phyloP scores from a whole-genome alignment of 345 rosid genomes.

The Citropsis articulata region DNA sequence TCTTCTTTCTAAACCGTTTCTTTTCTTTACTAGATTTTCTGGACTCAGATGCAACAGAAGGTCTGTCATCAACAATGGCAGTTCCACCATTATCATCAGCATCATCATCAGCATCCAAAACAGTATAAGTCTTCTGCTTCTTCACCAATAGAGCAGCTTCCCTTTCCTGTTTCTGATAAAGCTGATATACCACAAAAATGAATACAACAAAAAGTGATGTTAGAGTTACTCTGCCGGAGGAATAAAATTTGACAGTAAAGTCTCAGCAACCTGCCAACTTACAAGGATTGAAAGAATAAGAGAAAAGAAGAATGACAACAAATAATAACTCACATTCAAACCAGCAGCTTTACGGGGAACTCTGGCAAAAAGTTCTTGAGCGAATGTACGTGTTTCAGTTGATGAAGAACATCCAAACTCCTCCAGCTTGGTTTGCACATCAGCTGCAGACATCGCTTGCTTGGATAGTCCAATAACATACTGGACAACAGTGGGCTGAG shows the following conservation, averaged over 20 bases:
- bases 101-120: slow-evolving; percentile 77
- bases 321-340: slow-evolving; percentile 51
- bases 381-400: slow-evolving; percentile 45
- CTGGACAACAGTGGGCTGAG: slow-evolving; percentile 67
- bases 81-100: slow-evolving; percentile 49
- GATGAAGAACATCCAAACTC: slow-evolving; percentile 56
- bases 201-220: neutral
- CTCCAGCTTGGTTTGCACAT: slow-evolving; percentile 45
- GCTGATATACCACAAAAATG: slow-evolving; percentile 31
- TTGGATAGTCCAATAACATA: slow-evolving; percentile 71
- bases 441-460: slow-evolving; percentile 59
- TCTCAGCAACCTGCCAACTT: neutral
- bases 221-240: neutral
- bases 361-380: slow-evolving; percentile 52
- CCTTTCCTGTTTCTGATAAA: slow-evolving; percentile 78
- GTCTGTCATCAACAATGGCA: slow-evolving; percentile 23
- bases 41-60: slow-evolving; percentile 38
- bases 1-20: slow-evolving; percentile 89
- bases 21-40: slow-evolving; percentile 39
- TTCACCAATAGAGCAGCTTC: slow-evolving; percentile 78
- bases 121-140: slow-evolving; percentile 63
- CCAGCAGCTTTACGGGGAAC: slow-evolving; percentile 49
- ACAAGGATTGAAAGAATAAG: neutral
- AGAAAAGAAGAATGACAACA: neutral
- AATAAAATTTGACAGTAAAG: neutral